phyloP scores from a whole-genome alignment of 768 basidiomycete genomes.

The Cubamyces sp. region DNA sequence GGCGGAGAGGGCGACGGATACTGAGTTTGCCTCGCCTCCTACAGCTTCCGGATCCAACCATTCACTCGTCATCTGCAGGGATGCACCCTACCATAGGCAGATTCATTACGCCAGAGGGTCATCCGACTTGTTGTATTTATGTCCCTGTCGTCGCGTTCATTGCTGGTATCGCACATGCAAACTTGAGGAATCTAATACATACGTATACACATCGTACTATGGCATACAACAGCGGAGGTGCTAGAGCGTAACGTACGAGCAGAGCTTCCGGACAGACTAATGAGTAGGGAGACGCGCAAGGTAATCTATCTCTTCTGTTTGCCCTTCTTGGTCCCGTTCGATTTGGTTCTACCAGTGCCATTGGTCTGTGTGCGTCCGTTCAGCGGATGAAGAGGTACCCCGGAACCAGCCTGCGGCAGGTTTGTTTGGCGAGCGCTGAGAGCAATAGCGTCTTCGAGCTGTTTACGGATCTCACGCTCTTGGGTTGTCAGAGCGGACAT shows the following conservation, averaged over 20 bases:
- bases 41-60: background rate
- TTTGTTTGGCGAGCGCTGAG: conserved; percentile 22
- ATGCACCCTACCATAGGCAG: conserved; percentile 35
- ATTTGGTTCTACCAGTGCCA: conserved; percentile 46
- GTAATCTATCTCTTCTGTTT: conserved; percentile 50
- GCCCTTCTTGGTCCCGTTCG: conserved; percentile 42
- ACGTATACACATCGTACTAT: conserved; percentile 1
- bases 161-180: conserved; percentile 11
- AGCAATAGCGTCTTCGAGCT: conserved; percentile 70
- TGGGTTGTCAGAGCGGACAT: conserved; percentile 68
- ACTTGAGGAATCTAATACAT: conserved; percentile 15
- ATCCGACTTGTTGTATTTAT: conserved; percentile 27
- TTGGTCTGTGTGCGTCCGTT: conserved; percentile 32
- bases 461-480: conserved; percentile 78
- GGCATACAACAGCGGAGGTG: background rate
- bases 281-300: background rate
- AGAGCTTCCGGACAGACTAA: background rate
- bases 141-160: conserved; percentile 17
- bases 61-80: conserved; percentile 6
- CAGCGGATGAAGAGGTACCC: conserved; percentile 27
- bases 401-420: conserved; percentile 1
- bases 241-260: background rate
- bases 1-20: conserved; percentile 97
- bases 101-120: conserved; percentile 42
- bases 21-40: conserved; percentile 40